Base-by-base conservation (phyloP, 768 basidiomycete species). In the Candolleomyces aberdarensis region DNA sequence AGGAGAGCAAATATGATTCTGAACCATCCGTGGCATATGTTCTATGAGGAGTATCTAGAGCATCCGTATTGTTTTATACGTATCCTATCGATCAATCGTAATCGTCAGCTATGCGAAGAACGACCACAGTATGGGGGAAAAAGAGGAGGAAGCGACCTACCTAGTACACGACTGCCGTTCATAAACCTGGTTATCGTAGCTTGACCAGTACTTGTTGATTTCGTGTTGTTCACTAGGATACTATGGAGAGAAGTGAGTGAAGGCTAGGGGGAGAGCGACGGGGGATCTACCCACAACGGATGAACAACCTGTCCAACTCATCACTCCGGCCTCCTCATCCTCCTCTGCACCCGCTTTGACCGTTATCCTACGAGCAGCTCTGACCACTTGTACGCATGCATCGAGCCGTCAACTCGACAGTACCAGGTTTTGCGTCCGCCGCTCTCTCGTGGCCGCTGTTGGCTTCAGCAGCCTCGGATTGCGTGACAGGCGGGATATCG, bases 161-260 rank as follows among this genome's bases (percentile, higher is more conserved):
- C 89, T 89, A 0, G 85, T 89, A 65, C 66, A n/a, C n/a, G n/a
- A n/a, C n/a, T n/a, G n/a, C n/a, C n/a, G n/a, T n/a, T n/a, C 71
- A 53, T 91, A 88, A 0, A 92, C 72, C 6, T 72, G 61, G 56
- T 89, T 83, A 58, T 90, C 86, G 61, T 93, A 92, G 1, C 84
- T 91, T 7, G 91, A 92, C 70, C 88, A 94, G 70, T 93, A 92
- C 8, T 66, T 69, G 3, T 82, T 83, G 43, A 80, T 74, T 69
- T 92, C 91, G 63, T 80, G 76, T 61, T 89, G 83, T 67, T 92
- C 90, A 65, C 87, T 88, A 0, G 92, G 92, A 63, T 91, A 92
- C 84, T 92, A 71, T 57, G 57, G 26, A 63, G 54, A 4, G 14
- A 14, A 31, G 31, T 9, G 36, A 62, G 43, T 49, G 64, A 8